Base-by-base conservation (phyloP, 169 alveolate genomes). In the Miamiensis avidus region DNA sequence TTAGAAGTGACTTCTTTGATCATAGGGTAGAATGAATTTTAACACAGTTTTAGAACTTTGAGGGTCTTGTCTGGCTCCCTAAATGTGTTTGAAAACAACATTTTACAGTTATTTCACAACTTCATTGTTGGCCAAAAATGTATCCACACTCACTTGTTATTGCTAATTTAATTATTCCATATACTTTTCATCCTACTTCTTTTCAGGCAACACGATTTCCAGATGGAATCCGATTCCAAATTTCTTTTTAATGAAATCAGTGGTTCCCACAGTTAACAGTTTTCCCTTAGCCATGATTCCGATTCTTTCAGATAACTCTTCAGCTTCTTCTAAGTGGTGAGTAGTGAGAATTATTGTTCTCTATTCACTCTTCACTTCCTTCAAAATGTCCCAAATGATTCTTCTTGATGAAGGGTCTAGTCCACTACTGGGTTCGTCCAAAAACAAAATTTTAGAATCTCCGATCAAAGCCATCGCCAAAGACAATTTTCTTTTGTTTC, bases 401-500 rank as follows among this genome's bases (percentile, higher is more conserved):
- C 97, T 91, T 82, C 97, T 92, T 0, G 97, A 93, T 0, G 92
- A 88, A 29, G 94, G 91, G 77, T 97, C 99, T 94, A 97, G 92
- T 32, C 98, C 99, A 79, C 95, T 89, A 27, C 98, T 93, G 28
- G 99, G 99, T 79, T 97, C 98, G 93, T 97, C 98, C 33, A 97
- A 90, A 33, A 97, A 83, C 0, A 84, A 76, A 4, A 84, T 78
- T 31, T 65, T 75, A 16, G 83, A 75, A 25, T 83, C 88, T 75
- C 88, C 88, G 69, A 84, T 84, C 30, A 97, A 83, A 0, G 99
- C 98, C 31, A 95, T 81, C 0, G 97, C 97, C 28, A 94, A 87
- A 73, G 95, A 93, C 30, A 96, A 92, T 87, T 96, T 96, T 83
- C 98, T 89, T 88, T 96, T 93, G 78, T 93, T 91, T 0, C 98